A percentile compares a stretch with the other conserved stretches of the same genome.
Conservation (phyloP, 352 stramenopile species). For the Pythium phragmiticola region DNA sequence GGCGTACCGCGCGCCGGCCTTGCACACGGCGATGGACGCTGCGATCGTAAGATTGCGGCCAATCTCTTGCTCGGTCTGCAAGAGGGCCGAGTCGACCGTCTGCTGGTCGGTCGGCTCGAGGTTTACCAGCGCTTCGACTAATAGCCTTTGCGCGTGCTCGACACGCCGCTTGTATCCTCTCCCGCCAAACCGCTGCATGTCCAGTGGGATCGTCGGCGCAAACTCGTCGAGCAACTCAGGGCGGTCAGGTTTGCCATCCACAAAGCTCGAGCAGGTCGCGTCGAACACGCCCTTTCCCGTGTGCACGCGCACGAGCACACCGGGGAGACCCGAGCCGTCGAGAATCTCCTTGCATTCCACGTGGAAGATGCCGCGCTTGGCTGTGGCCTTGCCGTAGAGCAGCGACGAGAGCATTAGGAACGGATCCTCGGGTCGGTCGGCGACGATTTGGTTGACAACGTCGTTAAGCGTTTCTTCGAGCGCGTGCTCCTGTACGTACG, state of each 20-base stretch:
- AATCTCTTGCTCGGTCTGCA: constrained; percentile 39
- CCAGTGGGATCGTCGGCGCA: constrained; percentile 23
- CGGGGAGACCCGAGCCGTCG: constrained; percentile 38
- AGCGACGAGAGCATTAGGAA: constrained; percentile 68
- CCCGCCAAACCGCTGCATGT: constrained; percentile 43
- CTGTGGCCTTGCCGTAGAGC: constrained; percentile 55
- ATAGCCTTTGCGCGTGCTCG: constrained; percentile 31
- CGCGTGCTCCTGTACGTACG: constrained; percentile 67
- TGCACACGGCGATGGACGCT: constrained; percentile 56
- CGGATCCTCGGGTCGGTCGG: constrained; percentile 57
- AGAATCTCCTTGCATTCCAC: constrained; percentile 58
- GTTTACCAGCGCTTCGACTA: constrained; percentile 43
- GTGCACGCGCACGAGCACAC: constrained; percentile 56
- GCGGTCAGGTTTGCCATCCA: constrained; percentile 38
- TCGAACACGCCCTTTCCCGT: constrained; percentile 72
- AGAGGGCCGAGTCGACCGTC: constrained; percentile 38
- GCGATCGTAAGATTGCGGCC: constrained; percentile 61
- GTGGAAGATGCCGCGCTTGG: constrained; percentile 66
- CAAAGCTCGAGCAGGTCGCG: constrained; percentile 39
- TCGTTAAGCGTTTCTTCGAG: constrained; percentile 70
- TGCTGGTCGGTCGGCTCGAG: constrained; percentile 51
- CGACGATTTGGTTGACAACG: constrained; percentile 71
- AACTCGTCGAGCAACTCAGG: constrained; percentile 31
- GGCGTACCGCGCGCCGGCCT: constrained; percentile 59
- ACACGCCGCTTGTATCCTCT: constrained; percentile 39